phyloP scores from a whole-genome alignment of 1,139 yeast genomes.

The Blastobotrys capitulatus region DNA sequence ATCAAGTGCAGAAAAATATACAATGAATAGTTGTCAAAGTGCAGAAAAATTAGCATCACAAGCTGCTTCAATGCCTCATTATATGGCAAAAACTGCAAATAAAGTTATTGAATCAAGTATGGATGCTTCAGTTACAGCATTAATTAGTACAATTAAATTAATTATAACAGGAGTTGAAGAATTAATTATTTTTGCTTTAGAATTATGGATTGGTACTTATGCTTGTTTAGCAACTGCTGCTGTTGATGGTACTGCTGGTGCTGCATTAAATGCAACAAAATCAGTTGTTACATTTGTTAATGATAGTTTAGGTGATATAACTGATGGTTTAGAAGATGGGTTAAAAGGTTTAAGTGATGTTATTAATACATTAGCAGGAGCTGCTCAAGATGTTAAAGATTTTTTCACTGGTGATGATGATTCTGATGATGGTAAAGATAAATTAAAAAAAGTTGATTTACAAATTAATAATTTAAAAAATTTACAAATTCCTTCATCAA shows the following conservation, averaged over 20 bases:
- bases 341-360: slow-evolving; percentile 46
- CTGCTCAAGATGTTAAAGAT: slow-evolving; percentile 41
- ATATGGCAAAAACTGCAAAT: slow-evolving; percentile 52
- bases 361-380: slow-evolving; percentile 38
- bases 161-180: slow-evolving; percentile 53
- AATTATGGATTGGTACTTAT: slow-evolving; percentile 76
- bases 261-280: slow-evolving; percentile 70
- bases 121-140: slow-evolving; percentile 42
- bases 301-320: slow-evolving; percentile 47
- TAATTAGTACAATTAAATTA: slow-evolving; percentile 39
- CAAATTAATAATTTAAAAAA: slow-evolving; percentile 53
- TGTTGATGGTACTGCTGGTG: slow-evolving; percentile 63
- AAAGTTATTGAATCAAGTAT: slow-evolving; percentile 43
- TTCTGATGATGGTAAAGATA: slow-evolving; percentile 37
- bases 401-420: slow-evolving; percentile 50
- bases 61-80: slow-evolving; percentile 48
- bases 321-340: slow-evolving; percentile 58
- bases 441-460: slow-evolving; percentile 42
- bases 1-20: slow-evolving; percentile 23
- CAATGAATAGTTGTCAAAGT: slow-evolving; percentile 38
- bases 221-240: slow-evolving; percentile 75
- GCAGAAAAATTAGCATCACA: slow-evolving; percentile 43
- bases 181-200: slow-evolving; percentile 58
- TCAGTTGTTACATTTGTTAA: slow-evolving; percentile 55
- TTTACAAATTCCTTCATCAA: slow-evolving; percentile 57